Evolutionary conservation across 345 rosid genomes (phyloP), one percentile per base, ranked within the genome.

Genomic region (Linum trigynum): DNA sequence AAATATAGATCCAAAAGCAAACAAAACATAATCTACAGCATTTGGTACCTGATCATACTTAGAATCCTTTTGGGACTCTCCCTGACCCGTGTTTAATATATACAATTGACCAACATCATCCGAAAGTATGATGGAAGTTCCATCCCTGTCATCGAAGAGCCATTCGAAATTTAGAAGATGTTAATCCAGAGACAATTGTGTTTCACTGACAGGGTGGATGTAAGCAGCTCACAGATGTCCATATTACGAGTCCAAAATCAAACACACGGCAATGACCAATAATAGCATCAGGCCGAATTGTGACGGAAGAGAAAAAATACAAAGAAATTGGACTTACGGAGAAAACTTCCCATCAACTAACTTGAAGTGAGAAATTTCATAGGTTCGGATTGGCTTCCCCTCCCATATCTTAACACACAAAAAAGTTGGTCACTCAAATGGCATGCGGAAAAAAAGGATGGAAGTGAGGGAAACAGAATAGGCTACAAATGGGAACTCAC

Each of bases 311-410:
- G 32, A 23, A 1, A 23, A 23, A 8, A 12, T 9, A 57, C 61
- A 57, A 57, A 57, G 38, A 17, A 57, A 17, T 2, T 57, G 7
- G 37, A 78, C 99, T 91, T 86, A 91, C 99, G 97, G 85, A 57
- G 99, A 95, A 80, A 95, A 95, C 76, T 91, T 95, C 71, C 99
- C 99, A 80, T 95, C 99, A 14, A 95, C 97, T 89, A 95, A 78
- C 80, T 91, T 83, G 84, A 81, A 91, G 75, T 78, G 90, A 42
- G 96, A 89, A 73, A 95, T 88, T 76, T 87, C 95, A 75, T 95
- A 91, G 74, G 81, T 83, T 77, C 71, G 76, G 74, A 95, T 91
- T 38, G 99, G 96, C 72, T 68, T 83, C 67, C 99, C 99, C 83
- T 89, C 97, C 99, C 99, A 95, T 74, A 95, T 95, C 99, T 95